Conservation (phyloP, 495 filamentous ascomycete genomes). For the Staphylotrichum longicolle region DNA sequence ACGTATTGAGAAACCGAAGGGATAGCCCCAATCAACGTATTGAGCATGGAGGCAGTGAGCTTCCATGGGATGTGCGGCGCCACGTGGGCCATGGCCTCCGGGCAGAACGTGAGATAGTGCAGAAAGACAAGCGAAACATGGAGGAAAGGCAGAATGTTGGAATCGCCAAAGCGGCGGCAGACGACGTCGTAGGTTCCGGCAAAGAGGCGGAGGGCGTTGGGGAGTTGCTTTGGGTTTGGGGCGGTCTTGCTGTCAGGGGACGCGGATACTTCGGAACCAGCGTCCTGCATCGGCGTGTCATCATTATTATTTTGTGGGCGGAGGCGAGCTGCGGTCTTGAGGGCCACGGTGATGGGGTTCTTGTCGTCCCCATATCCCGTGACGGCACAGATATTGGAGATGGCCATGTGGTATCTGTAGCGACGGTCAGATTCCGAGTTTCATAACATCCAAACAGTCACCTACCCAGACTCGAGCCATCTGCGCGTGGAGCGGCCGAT, state of each 20-base stretch:
- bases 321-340: conserved; percentile 20
- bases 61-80: conserved; percentile 61
- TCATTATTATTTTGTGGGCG: too few relatives aligned
- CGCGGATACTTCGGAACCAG: neutral
- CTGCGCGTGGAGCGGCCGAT: conserved; percentile 55
- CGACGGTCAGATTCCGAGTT: conserved; percentile 41
- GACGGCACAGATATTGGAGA: conserved; percentile 46
- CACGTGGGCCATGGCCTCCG: conserved; percentile 48
- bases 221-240: conserved; percentile 25
- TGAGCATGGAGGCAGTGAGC: conserved; percentile 61
- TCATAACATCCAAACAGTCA: neutral
- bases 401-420: conserved; percentile 55
- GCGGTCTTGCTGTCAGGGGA: neutral
- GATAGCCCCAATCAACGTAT: conserved; percentile 51
- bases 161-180: conserved; percentile 59
- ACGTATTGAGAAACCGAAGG: conserved; percentile 1
- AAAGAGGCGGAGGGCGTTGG: conserved; percentile 30
- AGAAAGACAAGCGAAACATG: conserved; percentile 72
- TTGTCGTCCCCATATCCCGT: conserved; percentile 40
- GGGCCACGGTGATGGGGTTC: conserved; percentile 36
- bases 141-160: conserved; percentile 62
- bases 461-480: conserved; percentile 63
- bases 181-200: conserved; percentile 48
- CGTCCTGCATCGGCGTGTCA: conserved; percentile 19
- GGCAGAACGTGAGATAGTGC: conserved; percentile 54